These are phyloP conservation scores for Clathrus columnatus DNA, from an alignment of 768 basidiomycete genomes.

Conservation along the genomic window DNA sequence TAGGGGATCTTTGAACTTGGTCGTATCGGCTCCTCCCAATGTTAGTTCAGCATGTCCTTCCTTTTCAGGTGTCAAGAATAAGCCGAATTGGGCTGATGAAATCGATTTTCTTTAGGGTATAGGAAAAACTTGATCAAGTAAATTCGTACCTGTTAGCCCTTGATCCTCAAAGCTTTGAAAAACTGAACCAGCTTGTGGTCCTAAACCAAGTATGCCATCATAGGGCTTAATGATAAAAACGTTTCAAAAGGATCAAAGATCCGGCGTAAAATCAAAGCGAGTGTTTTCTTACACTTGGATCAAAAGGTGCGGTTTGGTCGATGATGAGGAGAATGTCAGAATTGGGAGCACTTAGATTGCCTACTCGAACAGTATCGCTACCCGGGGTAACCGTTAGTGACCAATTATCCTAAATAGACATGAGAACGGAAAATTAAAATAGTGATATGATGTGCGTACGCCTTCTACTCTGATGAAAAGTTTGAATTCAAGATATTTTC, in stretches of 20 bases:
- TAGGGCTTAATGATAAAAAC: conserved; percentile 5
- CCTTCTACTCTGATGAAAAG: conserved; percentile 33
- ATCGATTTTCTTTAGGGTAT: background rate
- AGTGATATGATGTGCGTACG: background rate
- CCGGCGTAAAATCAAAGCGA: no score
- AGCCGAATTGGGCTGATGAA: conserved; percentile 37
- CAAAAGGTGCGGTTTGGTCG: conserved; percentile 42
- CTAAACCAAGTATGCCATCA: conserved; percentile 33
- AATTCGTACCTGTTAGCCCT: conserved; percentile 40
- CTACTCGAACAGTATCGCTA: conserved; percentile 42
- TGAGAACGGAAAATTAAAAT: background rate
- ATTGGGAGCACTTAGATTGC: conserved; percentile 30
- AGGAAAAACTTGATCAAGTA: background rate
- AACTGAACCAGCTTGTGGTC: conserved; percentile 40
- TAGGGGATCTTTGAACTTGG: conserved; percentile 38
- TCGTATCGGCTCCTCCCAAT: conserved; percentile 42
- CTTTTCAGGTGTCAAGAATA: conserved; percentile 39
- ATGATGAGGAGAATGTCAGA: conserved; percentile 43
- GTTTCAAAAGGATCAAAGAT: background rate
- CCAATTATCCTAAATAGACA: conserved; percentile 29
- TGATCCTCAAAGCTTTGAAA: conserved; percentile 38
- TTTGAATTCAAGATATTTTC: conserved; percentile 28
- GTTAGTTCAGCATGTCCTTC: conserved; percentile 46
- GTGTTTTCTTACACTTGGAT: conserved; percentile 33
- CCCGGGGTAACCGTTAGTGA: conserved; percentile 37